A percentile compares a stretch with the other conserved stretches of the same genome.
phyloP scores from a whole-genome alignment of 352 stramenopile genomes.

The Pythium rishiriense region DNA sequence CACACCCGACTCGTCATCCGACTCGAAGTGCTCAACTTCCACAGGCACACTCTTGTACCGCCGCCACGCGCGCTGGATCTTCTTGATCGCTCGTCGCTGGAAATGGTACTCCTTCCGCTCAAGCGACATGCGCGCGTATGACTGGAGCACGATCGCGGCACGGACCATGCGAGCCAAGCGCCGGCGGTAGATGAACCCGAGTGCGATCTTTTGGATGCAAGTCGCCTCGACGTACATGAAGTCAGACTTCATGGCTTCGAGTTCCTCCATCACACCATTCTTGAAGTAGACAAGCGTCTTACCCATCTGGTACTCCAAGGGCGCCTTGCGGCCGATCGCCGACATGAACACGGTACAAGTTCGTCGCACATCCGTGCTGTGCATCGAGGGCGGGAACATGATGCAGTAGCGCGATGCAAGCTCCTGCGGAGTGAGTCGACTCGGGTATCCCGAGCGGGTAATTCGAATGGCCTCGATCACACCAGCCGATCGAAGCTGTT shows the following conservation, averaged over 20 bases:
- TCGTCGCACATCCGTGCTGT: conserved; percentile 70
- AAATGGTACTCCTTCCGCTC: conserved; percentile 74
- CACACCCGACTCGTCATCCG: conserved; percentile 30
- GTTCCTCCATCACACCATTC: conserved; percentile 92
- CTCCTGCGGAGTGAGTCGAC: conserved; percentile 88
- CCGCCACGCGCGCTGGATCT: conserved; percentile 71
- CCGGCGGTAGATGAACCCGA: conserved; percentile 82
- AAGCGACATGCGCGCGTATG: conserved; percentile 75
- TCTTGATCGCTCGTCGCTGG: conserved; percentile 64
- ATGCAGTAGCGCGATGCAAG: conserved; percentile 83
- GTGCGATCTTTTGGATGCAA: conserved; percentile 78
- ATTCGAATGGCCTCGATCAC: conserved; percentile 93
- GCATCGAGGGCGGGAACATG: conserved; percentile 89
- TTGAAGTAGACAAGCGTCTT: conserved; percentile 97
- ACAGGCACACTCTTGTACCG: conserved; percentile 46
- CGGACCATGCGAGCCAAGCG: conserved; percentile 62
- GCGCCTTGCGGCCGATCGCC: conserved; percentile 79
- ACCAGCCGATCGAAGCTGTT: conserved; percentile 89
- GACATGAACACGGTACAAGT: conserved; percentile 83
- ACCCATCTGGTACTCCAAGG: conserved; percentile 88
- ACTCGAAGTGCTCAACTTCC: conserved; percentile 25
- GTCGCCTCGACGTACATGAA: conserved; percentile 90
- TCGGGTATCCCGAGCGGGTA: conserved; percentile 88
- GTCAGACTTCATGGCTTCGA: conserved; percentile 93
- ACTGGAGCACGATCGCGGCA: conserved; percentile 78